These are phyloP conservation scores for Epichloe bromicola DNA, from an alignment of 2,329 filamentous ascomycete genomes.

Conservation along the genomic window DNA sequence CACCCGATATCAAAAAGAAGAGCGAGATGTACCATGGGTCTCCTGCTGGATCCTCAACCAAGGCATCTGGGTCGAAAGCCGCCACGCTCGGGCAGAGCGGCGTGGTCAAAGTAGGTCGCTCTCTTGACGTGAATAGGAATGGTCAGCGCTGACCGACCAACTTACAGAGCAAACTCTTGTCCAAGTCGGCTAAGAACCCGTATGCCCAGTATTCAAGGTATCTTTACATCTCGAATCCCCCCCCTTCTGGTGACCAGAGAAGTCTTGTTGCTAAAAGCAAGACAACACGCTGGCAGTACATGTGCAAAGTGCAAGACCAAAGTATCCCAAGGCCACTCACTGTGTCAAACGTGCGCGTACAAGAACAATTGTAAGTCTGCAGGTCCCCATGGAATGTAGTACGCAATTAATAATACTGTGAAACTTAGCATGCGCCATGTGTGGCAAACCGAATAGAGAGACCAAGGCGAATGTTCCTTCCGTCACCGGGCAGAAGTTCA, in stretches of 20 bases:
- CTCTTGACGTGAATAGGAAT: too few species aligned
- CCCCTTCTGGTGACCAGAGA: too few species aligned
- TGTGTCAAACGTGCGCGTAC: slow-evolving; percentile 51
- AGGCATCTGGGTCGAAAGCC: slow-evolving; percentile 27
- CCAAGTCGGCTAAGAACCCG: slow-evolving; percentile 51
- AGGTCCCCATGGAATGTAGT: too few species aligned
- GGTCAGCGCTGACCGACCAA: not conserved
- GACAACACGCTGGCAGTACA: slow-evolving; percentile 24
- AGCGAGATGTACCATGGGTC: slow-evolving; percentile 54
- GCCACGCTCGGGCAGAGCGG: slow-evolving; percentile 45
- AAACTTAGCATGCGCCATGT: slow-evolving; percentile 45
- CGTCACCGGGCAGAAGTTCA: slow-evolving; percentile 49
- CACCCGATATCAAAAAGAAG: slow-evolving; percentile 53
- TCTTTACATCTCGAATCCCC: not conserved
- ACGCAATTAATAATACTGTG: slow-evolving; percentile 4
- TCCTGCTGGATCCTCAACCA: slow-evolving; percentile 26
- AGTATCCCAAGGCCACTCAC: slow-evolving; percentile 46
- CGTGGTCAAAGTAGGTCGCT: slow-evolving; percentile 44
- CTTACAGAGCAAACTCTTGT: slow-evolving; percentile 47
- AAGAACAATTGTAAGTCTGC: slow-evolving; percentile 40
- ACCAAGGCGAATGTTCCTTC: slow-evolving; percentile 34
- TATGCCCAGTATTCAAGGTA: slow-evolving; percentile 45
- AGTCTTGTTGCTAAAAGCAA: not conserved
- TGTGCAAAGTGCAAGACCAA: slow-evolving; percentile 51
- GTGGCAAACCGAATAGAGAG: slow-evolving; percentile 45